phyloP scores from a whole-genome alignment of 2,329 filamentous ascomycete species.

The Chrysoporthe deuterocubensis region DNA sequence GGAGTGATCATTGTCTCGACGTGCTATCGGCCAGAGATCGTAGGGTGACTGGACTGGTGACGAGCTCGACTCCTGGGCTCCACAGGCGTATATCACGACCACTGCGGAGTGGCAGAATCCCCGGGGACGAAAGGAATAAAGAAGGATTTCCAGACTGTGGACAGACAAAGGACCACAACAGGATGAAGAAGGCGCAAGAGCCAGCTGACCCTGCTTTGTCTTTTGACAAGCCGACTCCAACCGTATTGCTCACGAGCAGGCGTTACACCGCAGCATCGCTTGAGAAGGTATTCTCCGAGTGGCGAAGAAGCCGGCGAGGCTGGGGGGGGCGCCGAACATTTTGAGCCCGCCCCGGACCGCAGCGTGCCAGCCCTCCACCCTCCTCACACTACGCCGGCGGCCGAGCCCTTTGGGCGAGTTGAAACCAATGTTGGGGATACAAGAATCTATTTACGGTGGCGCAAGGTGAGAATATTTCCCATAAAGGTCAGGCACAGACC shows the following conservation, averaged over 20 bases:
- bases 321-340: not conserved
- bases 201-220: not conserved
- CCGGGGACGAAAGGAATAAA: too few species aligned
- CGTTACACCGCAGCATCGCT: not conserved
- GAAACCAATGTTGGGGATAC: not conserved
- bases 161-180: not conserved
- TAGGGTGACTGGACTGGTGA: not conserved
- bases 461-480: constrained; percentile 1
- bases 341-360: not conserved
- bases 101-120: too few species aligned
- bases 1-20: not conserved
- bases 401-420: constrained; percentile 1
- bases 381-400: not conserved
- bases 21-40: not conserved
- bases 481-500: not conserved
- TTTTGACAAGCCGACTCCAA: too few species aligned
- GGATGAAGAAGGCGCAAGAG: not conserved
- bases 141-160: too few species aligned
- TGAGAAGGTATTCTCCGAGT: not conserved
- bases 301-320: not conserved
- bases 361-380: not conserved
- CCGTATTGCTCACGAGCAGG: not conserved
- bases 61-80: not conserved
- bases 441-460: not conserved
- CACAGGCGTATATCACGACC: not conserved